phyloP scores from a whole-genome alignment of 805 yeast species.

The Zygosaccharomyces bailii region DNA sequence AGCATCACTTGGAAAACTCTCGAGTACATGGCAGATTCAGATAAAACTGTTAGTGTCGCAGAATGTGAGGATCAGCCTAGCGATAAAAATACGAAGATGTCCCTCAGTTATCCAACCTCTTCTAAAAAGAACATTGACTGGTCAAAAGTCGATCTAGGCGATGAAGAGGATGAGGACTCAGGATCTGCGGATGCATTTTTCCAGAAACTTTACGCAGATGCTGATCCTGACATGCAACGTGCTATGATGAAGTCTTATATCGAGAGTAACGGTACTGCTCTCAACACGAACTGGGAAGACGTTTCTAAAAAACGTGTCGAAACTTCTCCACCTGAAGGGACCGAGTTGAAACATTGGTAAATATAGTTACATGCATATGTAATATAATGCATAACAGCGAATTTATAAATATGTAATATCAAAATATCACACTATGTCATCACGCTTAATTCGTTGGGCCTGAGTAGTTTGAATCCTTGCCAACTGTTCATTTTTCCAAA shows the following conservation, averaged over 20 bases:
- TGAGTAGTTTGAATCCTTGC: constrained; percentile 19
- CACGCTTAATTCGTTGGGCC: constrained; percentile 5
- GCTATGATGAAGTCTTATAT: constrained; percentile 96
- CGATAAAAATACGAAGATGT: background rate
- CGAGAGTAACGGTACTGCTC: constrained; percentile 92
- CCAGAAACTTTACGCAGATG: constrained; percentile 64
- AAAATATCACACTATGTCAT: background rate
- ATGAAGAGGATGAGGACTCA: constrained; percentile 44
- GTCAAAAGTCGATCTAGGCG: constrained; percentile 51
- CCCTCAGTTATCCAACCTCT: constrained; percentile 55
- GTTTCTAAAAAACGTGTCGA: constrained; percentile 65
- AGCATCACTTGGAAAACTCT: constrained; percentile 53
- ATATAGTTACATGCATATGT: constrained; percentile 12
- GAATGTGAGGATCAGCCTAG: background rate
- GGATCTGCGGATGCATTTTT: constrained; percentile 67
- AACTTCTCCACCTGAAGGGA: constrained; percentile 71
- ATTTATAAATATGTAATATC: background rate
- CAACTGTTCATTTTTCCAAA: constrained; percentile 34
- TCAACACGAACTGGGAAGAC: constrained; percentile 91
- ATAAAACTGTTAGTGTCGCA: background rate
- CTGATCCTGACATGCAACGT: constrained; percentile 80
- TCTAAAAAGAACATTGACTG: constrained; percentile 64
- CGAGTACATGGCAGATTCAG: constrained; percentile 16
- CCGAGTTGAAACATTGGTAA: constrained; percentile 56
- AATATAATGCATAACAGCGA: background rate